Evolutionary conservation across 768 basidiomycete genomes (phyloP).

Genomic region (Dioszegia crocea): DNA sequence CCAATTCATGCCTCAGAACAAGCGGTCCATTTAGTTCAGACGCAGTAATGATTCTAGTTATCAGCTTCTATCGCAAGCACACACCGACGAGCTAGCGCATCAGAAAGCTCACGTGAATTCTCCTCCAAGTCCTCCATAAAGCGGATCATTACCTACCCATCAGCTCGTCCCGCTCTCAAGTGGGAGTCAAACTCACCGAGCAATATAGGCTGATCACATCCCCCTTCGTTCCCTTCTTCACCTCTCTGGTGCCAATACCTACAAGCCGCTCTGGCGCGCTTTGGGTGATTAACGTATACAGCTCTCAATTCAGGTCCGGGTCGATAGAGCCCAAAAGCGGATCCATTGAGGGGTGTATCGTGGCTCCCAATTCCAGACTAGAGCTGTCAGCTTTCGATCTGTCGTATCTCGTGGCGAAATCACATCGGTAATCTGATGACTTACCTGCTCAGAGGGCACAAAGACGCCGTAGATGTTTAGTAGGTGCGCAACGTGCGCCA

Average conservation of each 20-base stretch:
- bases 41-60: conserved; percentile 42
- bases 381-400: neutral
- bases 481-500: conserved; percentile 33
- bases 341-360: conserved; percentile 11
- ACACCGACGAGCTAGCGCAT: no score
- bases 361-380: conserved; percentile 46
- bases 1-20: conserved; percentile 46
- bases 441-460: conserved; percentile 32
- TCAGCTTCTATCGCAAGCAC: no score
- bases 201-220: conserved; percentile 46
- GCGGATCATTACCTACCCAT: conserved; percentile 37
- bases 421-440: neutral
- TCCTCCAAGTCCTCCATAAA: conserved; percentile 48
- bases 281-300: conserved; percentile 35
- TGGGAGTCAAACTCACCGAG: conserved; percentile 23
- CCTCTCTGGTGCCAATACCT: conserved; percentile 23
- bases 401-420: neutral
- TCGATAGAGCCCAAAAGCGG: conserved; percentile 46
- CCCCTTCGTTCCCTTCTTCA: conserved; percentile 13
- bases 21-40: conserved; percentile 46
- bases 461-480: conserved; percentile 46
- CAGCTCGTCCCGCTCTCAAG: neutral
- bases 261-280: conserved; percentile 41
- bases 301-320: conserved; percentile 44
- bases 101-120: conserved; percentile 46